Percentiles rank a stretch among this genome's conserved stretches.
These are phyloP conservation scores for Carex myosuroides DNA, from an alignment of 176 grass and related monocot genomes.

Conservation along the genomic window DNA sequence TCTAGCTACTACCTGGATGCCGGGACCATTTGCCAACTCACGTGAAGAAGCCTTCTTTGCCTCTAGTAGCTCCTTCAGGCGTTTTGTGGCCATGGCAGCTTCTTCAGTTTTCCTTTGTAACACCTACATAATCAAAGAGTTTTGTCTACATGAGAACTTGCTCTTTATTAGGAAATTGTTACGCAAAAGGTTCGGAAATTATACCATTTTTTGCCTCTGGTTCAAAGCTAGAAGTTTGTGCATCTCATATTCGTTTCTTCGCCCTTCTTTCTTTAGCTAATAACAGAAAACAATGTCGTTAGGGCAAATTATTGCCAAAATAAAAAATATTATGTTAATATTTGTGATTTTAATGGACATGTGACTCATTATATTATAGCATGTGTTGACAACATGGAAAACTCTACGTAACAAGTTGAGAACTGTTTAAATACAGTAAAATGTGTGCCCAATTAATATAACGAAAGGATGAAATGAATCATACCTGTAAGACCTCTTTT, in stretches of 20 bases:
- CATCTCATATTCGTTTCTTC: conserved; percentile 96
- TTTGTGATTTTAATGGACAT: not conserved
- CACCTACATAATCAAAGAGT: conserved; percentile 40
- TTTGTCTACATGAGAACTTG: not conserved
- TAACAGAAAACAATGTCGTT: conserved; percentile 9
- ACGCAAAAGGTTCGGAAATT: not conserved
- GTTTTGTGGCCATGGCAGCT: conserved; percentile 71
- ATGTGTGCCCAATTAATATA: not conserved
- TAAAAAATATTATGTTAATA: not conserved
- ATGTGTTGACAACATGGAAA: not conserved
- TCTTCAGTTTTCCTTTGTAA: conserved; percentile 93
- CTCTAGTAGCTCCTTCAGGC: conserved; percentile 75
- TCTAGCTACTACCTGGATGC: conserved; percentile 55
- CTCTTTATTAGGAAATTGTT: not conserved
- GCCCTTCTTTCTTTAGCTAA: conserved; percentile 91
- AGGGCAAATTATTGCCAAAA: not conserved
- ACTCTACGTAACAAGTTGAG: not conserved
- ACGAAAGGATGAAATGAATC: not conserved
- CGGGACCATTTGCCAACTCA: conserved; percentile 46
- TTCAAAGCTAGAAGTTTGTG: conserved; percentile 87
- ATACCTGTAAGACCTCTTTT: conserved; percentile 94
- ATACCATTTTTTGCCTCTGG: conserved; percentile 89
- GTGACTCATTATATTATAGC: not conserved
- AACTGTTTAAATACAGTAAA: conserved; percentile 2
- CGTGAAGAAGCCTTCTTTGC: conserved; percentile 68